Evolutionary conservation across 306 rosid genomes (phyloP).

Genomic region (Prunus padus): DNA sequence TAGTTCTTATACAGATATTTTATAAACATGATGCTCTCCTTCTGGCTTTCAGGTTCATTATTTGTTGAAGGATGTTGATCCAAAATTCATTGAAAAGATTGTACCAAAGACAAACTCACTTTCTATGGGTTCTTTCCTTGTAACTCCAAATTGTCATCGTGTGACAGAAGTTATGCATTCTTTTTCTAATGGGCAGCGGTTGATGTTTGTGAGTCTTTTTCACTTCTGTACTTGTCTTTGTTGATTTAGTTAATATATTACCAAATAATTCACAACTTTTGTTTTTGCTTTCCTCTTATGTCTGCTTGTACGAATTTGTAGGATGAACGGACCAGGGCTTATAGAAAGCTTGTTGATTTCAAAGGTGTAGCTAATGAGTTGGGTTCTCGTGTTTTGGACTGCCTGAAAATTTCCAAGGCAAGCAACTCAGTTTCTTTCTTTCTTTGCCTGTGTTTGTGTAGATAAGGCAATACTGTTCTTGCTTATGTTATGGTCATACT

Average conservation of each 20-base stretch:
- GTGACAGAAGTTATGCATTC: constrained; percentile 66
- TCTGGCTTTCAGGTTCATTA: constrained; percentile 59
- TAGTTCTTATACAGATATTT: constrained; percentile 16
- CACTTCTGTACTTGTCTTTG: constrained; percentile 11
- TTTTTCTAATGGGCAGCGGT: constrained; percentile 53
- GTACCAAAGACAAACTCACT: constrained; percentile 53
- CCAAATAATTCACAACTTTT: constrained; percentile 5
- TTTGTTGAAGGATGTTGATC: constrained; percentile 68
- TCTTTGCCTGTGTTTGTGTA: constrained; percentile 6
- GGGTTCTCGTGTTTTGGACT: constrained; percentile 75
- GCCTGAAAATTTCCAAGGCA: constrained; percentile 86
- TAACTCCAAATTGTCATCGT: constrained; percentile 87
- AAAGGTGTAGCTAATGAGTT: constrained; percentile 78
- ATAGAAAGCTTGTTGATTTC: constrained; percentile 73
- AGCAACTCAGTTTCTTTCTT: constrained; percentile 26
- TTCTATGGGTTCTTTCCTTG: constrained; percentile 56
- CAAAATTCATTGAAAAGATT: constrained; percentile 50
- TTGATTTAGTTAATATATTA: constrained; percentile 16
- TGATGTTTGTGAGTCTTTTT: constrained; percentile 62
- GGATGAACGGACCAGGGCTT: constrained; percentile 82
- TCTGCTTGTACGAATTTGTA: constrained; percentile 36
- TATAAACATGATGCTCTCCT: constrained; percentile 12
- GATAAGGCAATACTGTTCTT: constrained; percentile 23
- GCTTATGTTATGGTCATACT: constrained; percentile 38
- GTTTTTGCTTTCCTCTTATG: constrained; percentile 25